Conservation (phyloP, 257 asterid genomes). For the Lithospermum erythrorhizon region DNA sequence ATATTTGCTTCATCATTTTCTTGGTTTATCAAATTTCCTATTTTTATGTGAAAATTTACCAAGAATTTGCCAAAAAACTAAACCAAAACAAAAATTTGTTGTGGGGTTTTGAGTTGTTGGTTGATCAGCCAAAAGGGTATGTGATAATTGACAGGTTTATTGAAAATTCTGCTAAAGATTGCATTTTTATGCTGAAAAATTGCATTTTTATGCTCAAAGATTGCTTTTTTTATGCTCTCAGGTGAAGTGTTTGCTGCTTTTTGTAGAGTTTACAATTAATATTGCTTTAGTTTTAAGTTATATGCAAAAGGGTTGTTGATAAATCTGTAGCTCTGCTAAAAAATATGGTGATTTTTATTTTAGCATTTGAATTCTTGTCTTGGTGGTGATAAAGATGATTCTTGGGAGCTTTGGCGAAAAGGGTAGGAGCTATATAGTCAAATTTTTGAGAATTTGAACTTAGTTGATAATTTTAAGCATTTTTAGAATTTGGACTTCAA, state of each 20-base stretch:
- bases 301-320: not conserved
- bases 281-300: too few relatives aligned
- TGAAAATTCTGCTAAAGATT: not conserved
- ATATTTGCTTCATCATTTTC: not conserved
- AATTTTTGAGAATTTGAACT: conserved; percentile 13
- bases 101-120: not conserved
- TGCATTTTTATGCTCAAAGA: not conserved
- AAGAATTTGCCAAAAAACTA: too few relatives aligned
- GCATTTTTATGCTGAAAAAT: too few relatives aligned
- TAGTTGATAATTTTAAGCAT: not conserved
- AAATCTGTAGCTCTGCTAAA: not conserved
- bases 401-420: not conserved
- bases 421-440: conserved; percentile 1
- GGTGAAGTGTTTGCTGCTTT: not conserved
- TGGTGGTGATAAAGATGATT: not conserved
- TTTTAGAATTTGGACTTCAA: conserved; percentile 12
- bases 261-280: not conserved
- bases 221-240: not conserved
- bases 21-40: not conserved
- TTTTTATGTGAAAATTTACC: too few relatives aligned
- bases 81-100: too few relatives aligned
- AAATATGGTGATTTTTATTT: not conserved
- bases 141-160: conserved; percentile 6
- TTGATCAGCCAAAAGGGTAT: conserved; percentile 12
- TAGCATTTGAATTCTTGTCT: too few relatives aligned